Percentiles rank a stretch among this genome's conserved stretches.
These are phyloP conservation scores for Auricularia heimuer DNA, from an alignment of 768 basidiomycete genomes.

Conservation along the genomic window DNA sequence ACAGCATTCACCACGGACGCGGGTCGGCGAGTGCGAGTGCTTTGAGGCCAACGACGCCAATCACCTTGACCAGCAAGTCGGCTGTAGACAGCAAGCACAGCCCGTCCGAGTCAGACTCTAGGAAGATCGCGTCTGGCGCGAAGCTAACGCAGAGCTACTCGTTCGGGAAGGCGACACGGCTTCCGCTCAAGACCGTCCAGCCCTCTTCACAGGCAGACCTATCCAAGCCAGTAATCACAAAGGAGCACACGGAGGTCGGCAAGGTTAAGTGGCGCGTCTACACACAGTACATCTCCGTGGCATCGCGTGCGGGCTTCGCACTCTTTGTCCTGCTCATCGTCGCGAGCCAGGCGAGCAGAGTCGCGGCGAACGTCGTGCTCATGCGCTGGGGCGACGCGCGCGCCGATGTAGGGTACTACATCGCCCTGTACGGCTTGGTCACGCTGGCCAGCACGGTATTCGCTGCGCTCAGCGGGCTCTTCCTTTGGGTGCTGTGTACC, in stretches of 20 bases:
- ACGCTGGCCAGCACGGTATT: conserved; percentile 48
- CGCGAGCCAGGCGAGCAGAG: conserved; percentile 46
- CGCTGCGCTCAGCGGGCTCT: conserved; percentile 44
- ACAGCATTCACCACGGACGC: conserved; percentile 32
- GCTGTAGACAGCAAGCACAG: neutral
- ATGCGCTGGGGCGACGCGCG: conserved; percentile 71
- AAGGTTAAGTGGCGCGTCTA: conserved; percentile 74
- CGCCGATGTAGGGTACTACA: conserved; percentile 44
- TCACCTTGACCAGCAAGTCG: conserved; percentile 6
- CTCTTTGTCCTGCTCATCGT: conserved; percentile 47
- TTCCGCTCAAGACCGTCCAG: neutral
- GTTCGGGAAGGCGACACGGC: neutral
- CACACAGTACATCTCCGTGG: conserved; percentile 64
- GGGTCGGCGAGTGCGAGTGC: conserved; percentile 28
- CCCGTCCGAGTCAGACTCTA: neutral
- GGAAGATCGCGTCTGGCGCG: neutral
- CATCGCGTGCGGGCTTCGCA: conserved; percentile 61
- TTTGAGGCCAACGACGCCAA: conserved; percentile 48
- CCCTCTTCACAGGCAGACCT: neutral
- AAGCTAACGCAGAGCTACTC: conserved; percentile 18
- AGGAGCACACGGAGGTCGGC: conserved; percentile 73
- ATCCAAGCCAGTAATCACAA: conserved; percentile 20
- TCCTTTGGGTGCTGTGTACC: conserved; percentile 72
- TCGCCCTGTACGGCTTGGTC: conserved; percentile 58
- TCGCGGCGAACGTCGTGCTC: conserved; percentile 56